Conservation (phyloP, 768 basidiomycete species). For the Podaxis mareebaensis region DNA sequence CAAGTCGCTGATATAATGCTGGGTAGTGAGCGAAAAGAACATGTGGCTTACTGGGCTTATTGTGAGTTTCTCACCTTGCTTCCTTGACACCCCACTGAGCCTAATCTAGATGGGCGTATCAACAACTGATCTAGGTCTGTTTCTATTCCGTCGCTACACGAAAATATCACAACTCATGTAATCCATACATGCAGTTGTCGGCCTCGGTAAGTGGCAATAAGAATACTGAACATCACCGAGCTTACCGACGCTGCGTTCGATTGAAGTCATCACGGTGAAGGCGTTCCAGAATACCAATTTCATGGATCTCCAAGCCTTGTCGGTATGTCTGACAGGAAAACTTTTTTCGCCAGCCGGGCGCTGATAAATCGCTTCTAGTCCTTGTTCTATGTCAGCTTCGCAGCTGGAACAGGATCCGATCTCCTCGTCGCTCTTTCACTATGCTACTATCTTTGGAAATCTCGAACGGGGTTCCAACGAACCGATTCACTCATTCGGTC, state of each 20-base stretch:
- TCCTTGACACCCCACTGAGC: not conserved
- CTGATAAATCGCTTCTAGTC: conserved; percentile 30
- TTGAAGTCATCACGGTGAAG: conserved; percentile 6
- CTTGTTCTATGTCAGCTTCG: conserved; percentile 54
- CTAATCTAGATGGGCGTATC: conserved; percentile 35
- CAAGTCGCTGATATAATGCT: not conserved
- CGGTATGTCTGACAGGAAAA: conserved; percentile 29
- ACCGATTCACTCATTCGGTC: conserved; percentile 50
- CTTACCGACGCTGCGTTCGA: not conserved
- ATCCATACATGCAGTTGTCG: not conserved
- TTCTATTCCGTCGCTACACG: not conserved
- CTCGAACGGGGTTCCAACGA: conserved; percentile 55
- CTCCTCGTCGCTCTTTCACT: conserved; percentile 50
- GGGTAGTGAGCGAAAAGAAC: conserved; percentile 47
- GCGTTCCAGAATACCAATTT: conserved; percentile 30
- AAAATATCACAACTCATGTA: conserved; percentile 6
- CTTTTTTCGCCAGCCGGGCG: not conserved
- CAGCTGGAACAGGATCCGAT: conserved; percentile 49
- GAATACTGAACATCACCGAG: not conserved
- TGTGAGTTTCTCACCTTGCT: conserved; percentile 32
- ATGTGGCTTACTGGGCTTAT: conserved; percentile 42
- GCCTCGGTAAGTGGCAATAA: not conserved
- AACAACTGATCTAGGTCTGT: conserved; percentile 39
- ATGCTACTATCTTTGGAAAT: conserved; percentile 46
- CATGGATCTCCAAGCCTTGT: conserved; percentile 35